Evolutionary conservation across 495 filamentous ascomycete species (phyloP).

Genomic region (Lepidopterella palustris): DNA sequence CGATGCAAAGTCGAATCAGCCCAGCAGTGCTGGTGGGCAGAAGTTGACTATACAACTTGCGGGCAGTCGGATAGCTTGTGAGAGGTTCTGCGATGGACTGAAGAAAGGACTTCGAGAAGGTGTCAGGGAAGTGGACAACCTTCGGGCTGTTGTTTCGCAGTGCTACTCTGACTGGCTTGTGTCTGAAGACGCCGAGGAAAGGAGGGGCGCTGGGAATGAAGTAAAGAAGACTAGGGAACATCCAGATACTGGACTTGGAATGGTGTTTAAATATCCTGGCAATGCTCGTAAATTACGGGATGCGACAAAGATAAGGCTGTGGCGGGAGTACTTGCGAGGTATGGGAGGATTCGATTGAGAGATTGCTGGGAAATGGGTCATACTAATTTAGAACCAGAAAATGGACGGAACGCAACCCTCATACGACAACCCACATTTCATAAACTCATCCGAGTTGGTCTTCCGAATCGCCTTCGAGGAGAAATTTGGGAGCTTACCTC

Average conservation of each 20-base stretch:
- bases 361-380: background rate
- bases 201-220: slow-evolving; percentile 30
- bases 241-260: slow-evolving; percentile 87
- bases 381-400: slow-evolving; percentile 50
- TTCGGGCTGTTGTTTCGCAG: slow-evolving; percentile 67
- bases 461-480: slow-evolving; percentile 86
- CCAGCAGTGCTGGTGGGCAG: slow-evolving; percentile 51
- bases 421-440: slow-evolving; percentile 95
- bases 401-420: slow-evolving; percentile 86
- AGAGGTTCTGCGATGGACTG: slow-evolving; percentile 91
- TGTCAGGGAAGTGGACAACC: slow-evolving; percentile 76
- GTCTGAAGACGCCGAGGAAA: slow-evolving; percentile 47
- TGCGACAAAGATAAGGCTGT: slow-evolving; percentile 92
- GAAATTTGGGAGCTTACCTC: slow-evolving; percentile 95
- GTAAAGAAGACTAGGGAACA: slow-evolving; percentile 35
- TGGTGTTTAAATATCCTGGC: slow-evolving; percentile 90
- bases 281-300: slow-evolving; percentile 94
- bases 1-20: slow-evolving; percentile 45
- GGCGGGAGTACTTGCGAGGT: slow-evolving; percentile 83
- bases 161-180: slow-evolving; percentile 94
- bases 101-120: slow-evolving; percentile 80
- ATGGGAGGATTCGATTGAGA: background rate
- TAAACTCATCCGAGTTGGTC: slow-evolving; percentile 89
- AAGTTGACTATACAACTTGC: slow-evolving; percentile 84
- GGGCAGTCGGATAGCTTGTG: slow-evolving; percentile 80